Evolutionary conservation across 345 rosid species (phyloP), one percentile per base, ranked within the genome.

Genomic region (Rhodamnia rubescens): DNA sequence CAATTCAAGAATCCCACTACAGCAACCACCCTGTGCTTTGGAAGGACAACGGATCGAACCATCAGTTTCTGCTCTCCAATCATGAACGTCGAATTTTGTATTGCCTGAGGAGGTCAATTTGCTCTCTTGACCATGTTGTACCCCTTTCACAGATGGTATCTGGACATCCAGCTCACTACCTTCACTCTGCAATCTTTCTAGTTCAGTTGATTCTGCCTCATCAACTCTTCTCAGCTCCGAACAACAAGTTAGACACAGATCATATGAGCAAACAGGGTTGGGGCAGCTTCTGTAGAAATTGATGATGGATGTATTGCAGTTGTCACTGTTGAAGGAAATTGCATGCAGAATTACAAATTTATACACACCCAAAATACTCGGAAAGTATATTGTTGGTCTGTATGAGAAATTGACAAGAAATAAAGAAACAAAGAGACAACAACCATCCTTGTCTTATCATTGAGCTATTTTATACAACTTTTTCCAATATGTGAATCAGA

Each of bases 41-140:
- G 94, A 92, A 88, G 98, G 96, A 86, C 98, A 95, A 75, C 89
- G 89, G 86, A 94, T 91, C 83, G 88, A 88, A 83, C 94, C 90
- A 81, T 94, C 92, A 59, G 86, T 82, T 54, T 88, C 87, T 36
- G 92, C 93, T 83, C 87, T 91, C 96, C 93, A 92, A 61, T 83
- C 89, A 85, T 84, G 84, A 74, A 84, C 56, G 16, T 36, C 18
- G 29, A 27, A 36, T 29, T 32, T 53, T 29, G 18, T 50, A 51
- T 74, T 24, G 42, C 36, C 59, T 18, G 40, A 14, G 58, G 26
- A 51, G 80, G 47, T 69, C 80, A 36, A 69, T 69, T 69, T 69
- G 47, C 47, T 36, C 44, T n/a, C 59, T 11, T 81, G 83, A 59
- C 24, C 89, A 82, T 11, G 22, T 49, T 85, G 74, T 55, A 83